These are phyloP conservation scores for Endoconidiophora polonica DNA, from an alignment of 2,329 filamentous ascomycete genomes.

Conservation along the genomic window DNA sequence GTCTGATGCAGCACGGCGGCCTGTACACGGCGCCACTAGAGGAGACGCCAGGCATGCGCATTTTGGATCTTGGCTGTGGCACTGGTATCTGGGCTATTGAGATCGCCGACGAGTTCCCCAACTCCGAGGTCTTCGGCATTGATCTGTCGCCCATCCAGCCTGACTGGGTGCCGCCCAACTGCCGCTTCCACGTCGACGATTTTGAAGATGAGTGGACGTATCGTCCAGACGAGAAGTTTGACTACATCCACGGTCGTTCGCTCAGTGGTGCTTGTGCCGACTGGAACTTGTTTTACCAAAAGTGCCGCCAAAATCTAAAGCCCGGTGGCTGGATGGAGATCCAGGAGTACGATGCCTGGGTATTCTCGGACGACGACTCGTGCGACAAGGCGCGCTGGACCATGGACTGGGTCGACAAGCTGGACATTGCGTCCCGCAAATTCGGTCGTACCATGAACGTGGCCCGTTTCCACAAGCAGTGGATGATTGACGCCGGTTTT, in stretches of 20 bases:
- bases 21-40: constrained; percentile 30
- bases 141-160: constrained; percentile 45
- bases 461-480: constrained; percentile 21
- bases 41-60: constrained; percentile 20
- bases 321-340: constrained; percentile 24
- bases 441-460: constrained; percentile 26
- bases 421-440: constrained; percentile 21
- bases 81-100: constrained; percentile 37
- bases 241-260: constrained; percentile 18
- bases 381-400: constrained; percentile 23
- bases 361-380: constrained; percentile 24
- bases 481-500: constrained; percentile 24
- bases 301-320: constrained; percentile 19
- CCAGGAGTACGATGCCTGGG: constrained; percentile 24
- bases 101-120: constrained; percentile 31
- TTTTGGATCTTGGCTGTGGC: constrained; percentile 43
- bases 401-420: constrained; percentile 23
- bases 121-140: constrained; percentile 26
- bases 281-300: constrained; percentile 20
- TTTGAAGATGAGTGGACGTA: constrained; percentile 35
- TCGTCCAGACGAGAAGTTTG: constrained; percentile 22
- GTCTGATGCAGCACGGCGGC: constrained; percentile 26
- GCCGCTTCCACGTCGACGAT: constrained; percentile 49
- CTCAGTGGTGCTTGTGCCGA: constrained; percentile 19
- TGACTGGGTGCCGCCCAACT: constrained; percentile 41